Conservation (phyloP, 306 rosid genomes). For the Erythrophleum fordii region DNA sequence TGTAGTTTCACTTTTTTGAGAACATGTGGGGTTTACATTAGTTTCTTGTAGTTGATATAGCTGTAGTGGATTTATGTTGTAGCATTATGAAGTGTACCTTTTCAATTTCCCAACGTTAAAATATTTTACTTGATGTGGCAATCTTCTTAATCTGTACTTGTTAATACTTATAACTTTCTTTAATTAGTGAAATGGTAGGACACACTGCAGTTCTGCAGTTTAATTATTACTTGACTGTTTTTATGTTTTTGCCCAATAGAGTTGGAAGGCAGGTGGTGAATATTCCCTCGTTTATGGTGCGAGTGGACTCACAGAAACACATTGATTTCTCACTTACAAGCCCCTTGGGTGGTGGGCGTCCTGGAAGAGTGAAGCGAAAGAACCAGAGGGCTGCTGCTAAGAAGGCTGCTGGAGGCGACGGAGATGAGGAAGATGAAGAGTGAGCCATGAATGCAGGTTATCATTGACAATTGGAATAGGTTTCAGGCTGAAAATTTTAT, state of each 20-base stretch:
- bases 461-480: not conserved
- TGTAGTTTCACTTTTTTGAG: too few species aligned
- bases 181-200: not conserved
- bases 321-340: conserved; percentile 47
- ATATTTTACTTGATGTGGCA: too few species aligned
- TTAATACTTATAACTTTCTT: not conserved
- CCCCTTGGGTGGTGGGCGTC: conserved; percentile 47
- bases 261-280: conserved; percentile 51
- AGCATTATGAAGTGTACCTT: too few species aligned
- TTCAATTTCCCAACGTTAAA: too few species aligned
- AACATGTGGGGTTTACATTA: too few species aligned
- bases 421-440: conserved; percentile 45
- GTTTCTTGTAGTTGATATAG: too few species aligned
- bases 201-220: not conserved
- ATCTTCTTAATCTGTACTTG: not conserved
- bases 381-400: conserved; percentile 45
- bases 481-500: not conserved
- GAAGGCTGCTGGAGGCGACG: conserved; percentile 49
- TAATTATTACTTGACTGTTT: not conserved
- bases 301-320: conserved; percentile 50
- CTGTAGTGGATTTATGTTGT: too few species aligned
- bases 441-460: conserved; percentile 14
- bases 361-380: conserved; percentile 48
- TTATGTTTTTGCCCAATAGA: not conserved
- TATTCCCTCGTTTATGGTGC: conserved; percentile 47